These are phyloP conservation scores for Punica granatum DNA, from an alignment of 345 rosid species.

Conservation along the genomic window DNA sequence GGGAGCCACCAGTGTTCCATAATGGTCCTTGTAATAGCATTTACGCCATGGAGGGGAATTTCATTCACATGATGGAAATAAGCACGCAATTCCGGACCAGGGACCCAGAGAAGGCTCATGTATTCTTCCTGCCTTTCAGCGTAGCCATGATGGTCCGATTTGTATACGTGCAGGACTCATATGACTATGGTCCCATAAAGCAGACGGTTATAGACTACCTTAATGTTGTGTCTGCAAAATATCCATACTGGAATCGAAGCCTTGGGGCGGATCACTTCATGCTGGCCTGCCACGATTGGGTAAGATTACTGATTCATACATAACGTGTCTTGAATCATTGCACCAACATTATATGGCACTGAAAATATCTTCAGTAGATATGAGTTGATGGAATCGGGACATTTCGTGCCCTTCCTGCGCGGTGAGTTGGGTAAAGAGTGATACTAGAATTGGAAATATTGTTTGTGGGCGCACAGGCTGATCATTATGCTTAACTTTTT, in stretches of 20 bases:
- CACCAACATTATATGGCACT: no score
- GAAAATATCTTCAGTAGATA: no score
- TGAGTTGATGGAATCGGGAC: no score
- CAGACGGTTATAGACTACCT: conserved; percentile 63
- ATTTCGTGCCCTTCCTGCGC: no score
- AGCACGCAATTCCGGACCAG: conserved; percentile 37
- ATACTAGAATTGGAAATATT: no score
- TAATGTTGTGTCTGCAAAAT: conserved; percentile 40
- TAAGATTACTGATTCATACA: conserved; percentile 4
- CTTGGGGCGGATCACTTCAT: conserved; percentile 81
- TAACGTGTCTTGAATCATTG: no score
- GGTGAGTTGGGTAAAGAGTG: no score
- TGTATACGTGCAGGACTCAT: conserved; percentile 59
- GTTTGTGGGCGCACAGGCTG: no score
- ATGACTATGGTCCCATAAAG: conserved; percentile 52
- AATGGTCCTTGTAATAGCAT: conserved; percentile 92
- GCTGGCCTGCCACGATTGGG: conserved; percentile 95
- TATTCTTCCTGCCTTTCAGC: conserved; percentile 70
- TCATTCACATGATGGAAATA: conserved; percentile 44
- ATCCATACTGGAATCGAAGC: conserved; percentile 79
- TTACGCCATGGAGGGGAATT: conserved; percentile 84
- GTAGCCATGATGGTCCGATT: conserved; percentile 69
- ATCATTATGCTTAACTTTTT: no score
- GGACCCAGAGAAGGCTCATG: conserved; percentile 67
- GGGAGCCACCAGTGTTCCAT: conserved; percentile 81